A percentile compares a stretch with the other conserved stretches of the same genome.
These are phyloP conservation scores for Chaetoceros muelleri DNA, from an alignment of 108 stramenopile species.

Conservation along the genomic window DNA sequence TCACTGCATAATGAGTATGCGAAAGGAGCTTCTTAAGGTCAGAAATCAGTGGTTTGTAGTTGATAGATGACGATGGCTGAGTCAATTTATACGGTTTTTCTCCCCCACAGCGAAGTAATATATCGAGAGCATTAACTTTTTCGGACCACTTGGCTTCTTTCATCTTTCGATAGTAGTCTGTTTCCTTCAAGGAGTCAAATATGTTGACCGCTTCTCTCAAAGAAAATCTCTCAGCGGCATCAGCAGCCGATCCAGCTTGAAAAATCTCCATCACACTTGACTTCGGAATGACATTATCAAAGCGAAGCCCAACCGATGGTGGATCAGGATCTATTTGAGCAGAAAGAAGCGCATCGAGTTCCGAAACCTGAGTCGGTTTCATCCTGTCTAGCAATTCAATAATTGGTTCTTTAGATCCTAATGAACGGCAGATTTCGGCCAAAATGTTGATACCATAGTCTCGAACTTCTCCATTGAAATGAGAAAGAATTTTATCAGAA, in stretches of 20 bases:
- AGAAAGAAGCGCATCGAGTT: conserved; percentile 54
- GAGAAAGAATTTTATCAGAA: conserved; percentile 44
- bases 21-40: conserved; percentile 59
- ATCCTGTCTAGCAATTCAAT: conserved; percentile 47
- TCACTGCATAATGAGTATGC: conserved; percentile 81
- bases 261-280: conserved; percentile 20
- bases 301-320: conserved; percentile 28
- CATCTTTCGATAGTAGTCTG: conserved; percentile 57
- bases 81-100: conserved; percentile 75
- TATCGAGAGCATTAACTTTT: conserved; percentile 72
- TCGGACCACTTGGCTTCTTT: conserved; percentile 73
- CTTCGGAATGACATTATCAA: conserved; percentile 24
- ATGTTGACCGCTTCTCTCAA: conserved; percentile 61
- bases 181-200: conserved; percentile 34
- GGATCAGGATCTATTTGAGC: conserved; percentile 30
- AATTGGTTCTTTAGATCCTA: conserved; percentile 58
- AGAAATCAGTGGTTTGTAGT: conserved; percentile 57
- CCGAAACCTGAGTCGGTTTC: conserved; percentile 60
- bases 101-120: conserved; percentile 58
- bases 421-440: conserved; percentile 72
- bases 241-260: conserved; percentile 40
- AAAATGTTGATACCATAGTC: conserved; percentile 59
- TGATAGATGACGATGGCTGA: conserved; percentile 37
- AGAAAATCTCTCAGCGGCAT: conserved; percentile 43
- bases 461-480: conserved; percentile 69